Evolutionary conservation across 2,329 filamentous ascomycete genomes (phyloP).

Genomic region (Aureobasidium vineae): DNA sequence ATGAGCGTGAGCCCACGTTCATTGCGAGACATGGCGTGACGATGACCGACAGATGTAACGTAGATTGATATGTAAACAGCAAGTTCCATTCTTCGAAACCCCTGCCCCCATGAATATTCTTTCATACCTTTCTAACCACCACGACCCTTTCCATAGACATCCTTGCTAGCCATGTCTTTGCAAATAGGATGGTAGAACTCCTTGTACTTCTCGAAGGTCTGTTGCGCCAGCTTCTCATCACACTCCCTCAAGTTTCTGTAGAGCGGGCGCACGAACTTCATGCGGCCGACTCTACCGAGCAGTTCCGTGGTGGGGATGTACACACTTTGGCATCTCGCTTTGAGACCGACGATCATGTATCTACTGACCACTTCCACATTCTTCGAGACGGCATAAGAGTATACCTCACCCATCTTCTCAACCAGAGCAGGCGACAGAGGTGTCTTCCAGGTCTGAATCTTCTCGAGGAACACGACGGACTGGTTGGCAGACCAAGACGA

Average conservation of each 20-base stretch:
- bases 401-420: constrained; percentile 69
- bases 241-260: constrained; percentile 73
- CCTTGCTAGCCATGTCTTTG: constrained; percentile 80
- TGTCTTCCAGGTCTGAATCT: constrained; percentile 64
- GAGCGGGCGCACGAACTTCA: constrained; percentile 94
- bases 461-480: constrained; percentile 84
- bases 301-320: constrained; percentile 71
- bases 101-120: not conserved
- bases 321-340: constrained; percentile 65
- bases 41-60: not conserved
- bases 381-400: constrained; percentile 69
- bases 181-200: constrained; percentile 98
- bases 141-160: constrained; percentile 55
- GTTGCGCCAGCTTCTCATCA: constrained; percentile 69
- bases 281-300: constrained; percentile 78
- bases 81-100: not conserved
- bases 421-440: constrained; percentile 65
- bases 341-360: constrained; percentile 76
- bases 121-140: constrained; percentile 43
- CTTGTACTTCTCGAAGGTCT: constrained; percentile 82
- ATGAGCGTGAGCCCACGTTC: not conserved
- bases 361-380: constrained; percentile 85
- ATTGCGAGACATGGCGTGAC: not conserved
- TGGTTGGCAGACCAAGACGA: constrained; percentile 79
- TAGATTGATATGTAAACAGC: not conserved